Evolutionary conservation across 305 asterid species (phyloP).

Genomic region (Euphrasia arctica): DNA sequence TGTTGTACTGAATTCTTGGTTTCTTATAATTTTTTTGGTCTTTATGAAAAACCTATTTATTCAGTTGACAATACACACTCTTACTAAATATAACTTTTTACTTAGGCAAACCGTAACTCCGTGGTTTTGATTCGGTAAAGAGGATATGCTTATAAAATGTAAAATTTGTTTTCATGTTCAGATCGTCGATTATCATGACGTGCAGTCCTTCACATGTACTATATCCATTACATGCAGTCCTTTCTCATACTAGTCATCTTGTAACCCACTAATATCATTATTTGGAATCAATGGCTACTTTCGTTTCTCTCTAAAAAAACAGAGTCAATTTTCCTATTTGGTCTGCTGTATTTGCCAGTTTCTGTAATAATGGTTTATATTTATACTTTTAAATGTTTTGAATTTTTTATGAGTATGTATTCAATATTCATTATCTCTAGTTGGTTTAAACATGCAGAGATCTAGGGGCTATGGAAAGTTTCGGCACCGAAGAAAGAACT

Average conservation of each 20-base stretch:
- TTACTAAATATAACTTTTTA: constrained; percentile 1
- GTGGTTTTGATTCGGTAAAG: constrained; percentile 9
- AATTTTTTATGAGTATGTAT: constrained; percentile 12
- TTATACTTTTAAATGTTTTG: constrained; percentile 10
- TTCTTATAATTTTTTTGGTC: constrained; percentile 7
- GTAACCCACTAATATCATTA: neutral
- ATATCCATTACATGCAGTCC: constrained; percentile 5
- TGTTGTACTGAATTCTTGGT: constrained; percentile 10
- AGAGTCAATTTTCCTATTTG: constrained; percentile 6
- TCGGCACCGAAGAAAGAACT: constrained; percentile 75
- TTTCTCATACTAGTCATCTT: constrained; percentile 10
- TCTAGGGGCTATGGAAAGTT: constrained; percentile 57
- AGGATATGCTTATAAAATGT: constrained; percentile 1
- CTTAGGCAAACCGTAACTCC: constrained; percentile 6
- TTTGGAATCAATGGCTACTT: constrained; percentile 6
- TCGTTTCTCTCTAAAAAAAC: neutral
- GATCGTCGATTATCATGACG: constrained; percentile 1
- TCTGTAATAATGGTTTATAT: neutral
- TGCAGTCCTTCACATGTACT: constrained; percentile 18
- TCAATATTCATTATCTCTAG: constrained; percentile 15
- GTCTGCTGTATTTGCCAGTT: constrained; percentile 8
- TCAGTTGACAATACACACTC: constrained; percentile 13
- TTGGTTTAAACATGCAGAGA: constrained; percentile 44
- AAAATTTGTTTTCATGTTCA: neutral
- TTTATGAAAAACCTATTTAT: constrained; percentile 6